Base-by-base conservation (phyloP, 257 asterid genomes). In the Solanum corneliomulleri region DNA sequence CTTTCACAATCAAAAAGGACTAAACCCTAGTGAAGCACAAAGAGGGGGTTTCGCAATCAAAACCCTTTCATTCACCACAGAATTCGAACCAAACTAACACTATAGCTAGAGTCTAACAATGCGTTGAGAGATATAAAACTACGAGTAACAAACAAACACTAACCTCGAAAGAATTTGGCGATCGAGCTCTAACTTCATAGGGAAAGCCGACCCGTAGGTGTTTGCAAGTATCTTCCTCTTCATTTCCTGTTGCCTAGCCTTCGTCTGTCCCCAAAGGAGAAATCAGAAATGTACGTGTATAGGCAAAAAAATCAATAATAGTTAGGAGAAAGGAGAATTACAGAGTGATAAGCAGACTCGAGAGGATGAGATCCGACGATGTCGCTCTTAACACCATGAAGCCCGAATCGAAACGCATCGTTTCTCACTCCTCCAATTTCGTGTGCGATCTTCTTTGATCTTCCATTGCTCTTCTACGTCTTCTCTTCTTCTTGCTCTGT, bases 361-460 rank as follows among this genome's bases (percentile, higher is more conserved):
- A 96, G 96, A 37, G 98, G 99, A 85, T 96, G 98, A 86, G 96
- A 86, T 90, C 93, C 98, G 74, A 95, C 89, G 15, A 96, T 94
- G 85, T 94, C 98, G 87, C 98, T 94, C 92, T 94, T 94, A 41
- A 95, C 99, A 75, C 98, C 96, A 35, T 96, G 98, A 52, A 96
- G 94, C 62, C 99, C 99, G 11, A 81, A 81, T 81, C 85, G 69
- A 18, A 81, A 81, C 31, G 85, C 69, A 81, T 81, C 85, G 31
- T 49, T 49, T 81, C 85, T 29, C 7, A 49, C 69, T 81, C 85
- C 85, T 4, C 85, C 85, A 37, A 49, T 81, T 81, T 81, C 85
- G 44, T 81, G 85, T 27, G 31, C 69, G 23, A 81, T 81, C 16
- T n/a, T 47, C 85, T 81, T 81, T 81, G 85, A 49, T 33, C 85